A percentile compares a stretch with the other conserved stretches of the same genome.
phyloP scores from a whole-genome alignment of 1,284 basidiomycete species.

The Ceratobasidium sp. region DNA sequence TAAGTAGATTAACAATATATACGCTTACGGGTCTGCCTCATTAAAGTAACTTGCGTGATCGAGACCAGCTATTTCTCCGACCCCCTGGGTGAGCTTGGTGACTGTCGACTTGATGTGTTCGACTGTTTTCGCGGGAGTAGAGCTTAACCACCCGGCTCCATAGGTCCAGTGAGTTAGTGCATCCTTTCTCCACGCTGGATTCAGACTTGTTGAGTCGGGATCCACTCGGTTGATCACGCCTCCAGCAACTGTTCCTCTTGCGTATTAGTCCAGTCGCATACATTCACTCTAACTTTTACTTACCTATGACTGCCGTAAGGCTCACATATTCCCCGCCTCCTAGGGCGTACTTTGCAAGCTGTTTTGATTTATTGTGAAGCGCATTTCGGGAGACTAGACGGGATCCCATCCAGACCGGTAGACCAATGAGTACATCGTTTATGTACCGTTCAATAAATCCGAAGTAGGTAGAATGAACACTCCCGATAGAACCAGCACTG shows the following conservation, averaged over 20 bases:
- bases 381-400: conserved; percentile 9
- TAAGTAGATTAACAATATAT: conserved; percentile 50
- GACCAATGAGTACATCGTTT: neutral
- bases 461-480: conserved; percentile 2
- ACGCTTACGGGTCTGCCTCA: conserved; percentile 56
- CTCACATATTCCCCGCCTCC: neutral
- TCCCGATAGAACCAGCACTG: neutral
- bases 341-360: neutral
- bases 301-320: neutral
- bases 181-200: conserved; percentile 58
- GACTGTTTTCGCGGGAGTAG: conserved; percentile 50
- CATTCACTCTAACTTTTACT: neutral
- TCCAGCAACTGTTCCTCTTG: neutral
- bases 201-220: conserved; percentile 56
- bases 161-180: conserved; percentile 52
- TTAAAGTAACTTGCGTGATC: conserved; percentile 58
- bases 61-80: conserved; percentile 49
- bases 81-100: conserved; percentile 49
- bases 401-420: conserved; percentile 1
- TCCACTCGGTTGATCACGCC: conserved; percentile 44
- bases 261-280: neutral
- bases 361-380: neutral
- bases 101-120: conserved; percentile 49
- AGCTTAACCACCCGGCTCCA: conserved; percentile 53
- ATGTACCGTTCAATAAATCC: neutral